Base-by-base conservation (phyloP, 495 filamentous ascomycete genomes). In the Neohortaea acidophila region DNA sequence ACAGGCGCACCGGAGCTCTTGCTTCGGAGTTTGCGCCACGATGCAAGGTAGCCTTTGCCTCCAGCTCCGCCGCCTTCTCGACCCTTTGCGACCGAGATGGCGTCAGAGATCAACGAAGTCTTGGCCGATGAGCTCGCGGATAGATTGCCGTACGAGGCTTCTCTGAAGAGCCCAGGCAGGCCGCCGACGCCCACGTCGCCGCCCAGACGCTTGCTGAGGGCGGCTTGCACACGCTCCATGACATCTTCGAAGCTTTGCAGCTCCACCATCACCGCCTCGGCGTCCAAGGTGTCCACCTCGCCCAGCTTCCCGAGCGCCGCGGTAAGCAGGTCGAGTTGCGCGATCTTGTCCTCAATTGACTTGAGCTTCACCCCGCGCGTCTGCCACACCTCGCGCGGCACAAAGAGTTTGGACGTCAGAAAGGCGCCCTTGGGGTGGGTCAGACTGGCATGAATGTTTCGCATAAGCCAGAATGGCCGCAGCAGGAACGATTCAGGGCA, bases 401-500 rank as follows among this genome's bases (percentile, higher is more conserved):
- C 66, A 51, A 96, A 96, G 1, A 96, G 68, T 44, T 82, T 82
- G 20, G 75, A 84, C 21, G 87, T 89, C 13, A 97, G 54, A 55
- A 93, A 97, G 6, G 85, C 89, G 19, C 89, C 89, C 15, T 81
- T 77, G 4, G 86, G 81, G 53, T 96, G 85, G 15, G 79, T 77
- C 21, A 96, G 73, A 2, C 86, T 94, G 53, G 96, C 84, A 55
- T 87, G 93, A 15, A 97, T 66, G 36, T 77, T 79, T 36, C 91
- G 70, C 78, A 97, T 87, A 13, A 96, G 70, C 91, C 91, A 96
- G 60, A 92, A 96, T 2, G 89, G 89, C 11, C 89, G 77, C 1
- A 92, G 69, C 32, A 92, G 69, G 38, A 75, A 71, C 10, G 89
- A 84, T 39, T 75, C 78, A 2, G 89, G 91, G 52, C 89, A 99